A percentile compares a stretch with the other conserved stretches of the same genome.
phyloP scores from a whole-genome alignment of 805 yeast species.

The Candida ortonii region DNA sequence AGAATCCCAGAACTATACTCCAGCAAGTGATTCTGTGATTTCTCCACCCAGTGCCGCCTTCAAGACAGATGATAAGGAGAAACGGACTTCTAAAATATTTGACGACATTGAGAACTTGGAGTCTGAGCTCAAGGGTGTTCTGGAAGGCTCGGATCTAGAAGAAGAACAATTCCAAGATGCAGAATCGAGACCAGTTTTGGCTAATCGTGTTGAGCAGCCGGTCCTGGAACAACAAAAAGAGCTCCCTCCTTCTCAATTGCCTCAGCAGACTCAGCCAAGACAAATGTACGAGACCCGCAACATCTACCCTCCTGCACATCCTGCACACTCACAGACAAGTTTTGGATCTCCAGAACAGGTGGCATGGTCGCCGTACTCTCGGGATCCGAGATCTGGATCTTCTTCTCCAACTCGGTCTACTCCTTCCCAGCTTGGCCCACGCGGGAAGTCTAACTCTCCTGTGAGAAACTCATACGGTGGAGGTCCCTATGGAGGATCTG shows the following conservation, averaged over 20 bases:
- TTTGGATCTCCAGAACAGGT: conserved; percentile 6
- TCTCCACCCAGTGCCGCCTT: conserved; percentile 6
- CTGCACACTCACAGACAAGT: conserved; percentile 1
- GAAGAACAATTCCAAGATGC: neutral
- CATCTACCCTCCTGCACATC: conserved; percentile 1
- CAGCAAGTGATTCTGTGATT: too few species aligned
- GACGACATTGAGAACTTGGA: conserved; percentile 30
- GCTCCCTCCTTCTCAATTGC: conserved; percentile 2
- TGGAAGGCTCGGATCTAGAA: conserved; percentile 11
- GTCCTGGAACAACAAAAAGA: conserved; percentile 5
- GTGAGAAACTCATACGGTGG: too few species aligned
- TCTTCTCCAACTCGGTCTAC: neutral
- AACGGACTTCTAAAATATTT: conserved; percentile 25
- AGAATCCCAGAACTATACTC: neutral
- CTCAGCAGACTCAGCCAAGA: conserved; percentile 17
- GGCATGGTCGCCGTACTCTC: conserved; percentile 5
- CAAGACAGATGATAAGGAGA: conserved; percentile 3
- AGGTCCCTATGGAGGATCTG: too few species aligned
- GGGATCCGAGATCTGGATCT: neutral
- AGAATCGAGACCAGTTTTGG: neutral
- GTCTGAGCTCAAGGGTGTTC: conserved; percentile 24
- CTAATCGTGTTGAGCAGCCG: too few species aligned
- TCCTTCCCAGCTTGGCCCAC: too few species aligned
- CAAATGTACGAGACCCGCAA: conserved; percentile 1
- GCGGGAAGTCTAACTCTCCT: too few species aligned